These are phyloP conservation scores for Agaricus subrufescens DNA, from an alignment of 768 basidiomycete species.

Conservation along the genomic window DNA sequence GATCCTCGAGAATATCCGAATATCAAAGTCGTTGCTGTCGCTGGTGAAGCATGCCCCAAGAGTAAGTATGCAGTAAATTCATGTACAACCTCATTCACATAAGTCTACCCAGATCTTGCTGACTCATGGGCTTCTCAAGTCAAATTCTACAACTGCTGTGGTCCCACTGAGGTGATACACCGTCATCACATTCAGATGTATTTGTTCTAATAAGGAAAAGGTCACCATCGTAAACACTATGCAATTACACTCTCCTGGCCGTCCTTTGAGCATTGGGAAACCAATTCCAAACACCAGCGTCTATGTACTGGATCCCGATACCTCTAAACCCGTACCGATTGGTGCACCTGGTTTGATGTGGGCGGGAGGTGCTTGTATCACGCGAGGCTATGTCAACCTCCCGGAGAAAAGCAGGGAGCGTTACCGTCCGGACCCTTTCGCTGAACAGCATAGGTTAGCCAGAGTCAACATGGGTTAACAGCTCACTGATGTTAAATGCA, in stretches of 20 bases:
- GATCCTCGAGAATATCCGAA: constrained; percentile 49
- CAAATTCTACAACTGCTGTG: constrained; percentile 50
- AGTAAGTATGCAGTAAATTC: constrained; percentile 21
- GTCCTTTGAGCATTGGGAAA: constrained; percentile 41
- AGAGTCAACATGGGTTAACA: background rate
- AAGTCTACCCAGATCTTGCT: constrained; percentile 23
- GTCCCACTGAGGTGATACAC: constrained; percentile 47
- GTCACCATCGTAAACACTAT: constrained; percentile 57
- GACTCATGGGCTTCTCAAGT: constrained; percentile 40
- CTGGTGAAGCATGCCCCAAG: constrained; percentile 55
- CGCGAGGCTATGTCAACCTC: constrained; percentile 50
- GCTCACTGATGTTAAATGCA: constrained; percentile 13
- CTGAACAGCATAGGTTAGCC: constrained; percentile 36
- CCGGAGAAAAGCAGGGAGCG: constrained; percentile 50
- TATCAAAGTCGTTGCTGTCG: constrained; percentile 48
- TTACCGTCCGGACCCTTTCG: constrained; percentile 47
- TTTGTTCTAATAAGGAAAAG: constrained; percentile 18
- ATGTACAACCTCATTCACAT: no score
- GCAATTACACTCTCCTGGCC: constrained; percentile 38
- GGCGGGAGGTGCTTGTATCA: constrained; percentile 59
- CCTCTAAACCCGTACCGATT: constrained; percentile 30
- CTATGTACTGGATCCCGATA: constrained; percentile 32
- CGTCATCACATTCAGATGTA: background rate
- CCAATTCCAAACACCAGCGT: constrained; percentile 52
- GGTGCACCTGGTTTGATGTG: constrained; percentile 46